Conservation (phyloP, 495 filamentous ascomycete species). For the Aspergillus cristatus region DNA sequence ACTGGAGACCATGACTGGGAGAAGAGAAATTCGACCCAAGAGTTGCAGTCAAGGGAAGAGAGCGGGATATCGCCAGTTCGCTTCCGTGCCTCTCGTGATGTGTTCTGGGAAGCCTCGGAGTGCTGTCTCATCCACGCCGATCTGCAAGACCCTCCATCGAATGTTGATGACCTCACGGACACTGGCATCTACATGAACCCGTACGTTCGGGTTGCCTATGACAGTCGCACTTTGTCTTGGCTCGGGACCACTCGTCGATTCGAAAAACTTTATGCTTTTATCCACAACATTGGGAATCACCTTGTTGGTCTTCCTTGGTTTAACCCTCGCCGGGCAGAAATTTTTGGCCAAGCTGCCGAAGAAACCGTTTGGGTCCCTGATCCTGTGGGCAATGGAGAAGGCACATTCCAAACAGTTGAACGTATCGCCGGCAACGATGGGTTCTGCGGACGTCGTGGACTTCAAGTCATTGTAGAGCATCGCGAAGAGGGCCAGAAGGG, state of each 20-base stretch:
- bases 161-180: conserved; percentile 32
- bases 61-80: conserved; percentile 35
- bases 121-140: conserved; percentile 73
- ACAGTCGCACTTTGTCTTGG: conserved; percentile 42
- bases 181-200: conserved; percentile 63
- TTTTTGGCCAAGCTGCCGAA: conserved; percentile 41
- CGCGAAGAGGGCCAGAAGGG: conserved; percentile 41
- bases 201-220: conserved; percentile 61
- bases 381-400: conserved; percentile 16
- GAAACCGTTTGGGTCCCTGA: conserved; percentile 46
- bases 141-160: conserved; percentile 38
- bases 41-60: not conserved
- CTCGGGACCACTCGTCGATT: conserved; percentile 45
- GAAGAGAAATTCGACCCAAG: conserved; percentile 1
- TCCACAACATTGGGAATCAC: conserved; percentile 46
- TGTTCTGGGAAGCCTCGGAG: conserved; percentile 70
- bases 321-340: conserved; percentile 49
- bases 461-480: conserved; percentile 48
- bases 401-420: conserved; percentile 32
- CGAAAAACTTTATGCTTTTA: conserved; percentile 48
- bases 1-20: no score
- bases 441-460: conserved; percentile 47
- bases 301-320: conserved; percentile 44
- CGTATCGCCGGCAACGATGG: conserved; percentile 41
- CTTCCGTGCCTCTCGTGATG: conserved; percentile 55